Evolutionary conservation across 2,329 filamentous ascomycete species (phyloP), one percentile per base, ranked within the genome.

Genomic region (Penicillium sp.): DNA sequence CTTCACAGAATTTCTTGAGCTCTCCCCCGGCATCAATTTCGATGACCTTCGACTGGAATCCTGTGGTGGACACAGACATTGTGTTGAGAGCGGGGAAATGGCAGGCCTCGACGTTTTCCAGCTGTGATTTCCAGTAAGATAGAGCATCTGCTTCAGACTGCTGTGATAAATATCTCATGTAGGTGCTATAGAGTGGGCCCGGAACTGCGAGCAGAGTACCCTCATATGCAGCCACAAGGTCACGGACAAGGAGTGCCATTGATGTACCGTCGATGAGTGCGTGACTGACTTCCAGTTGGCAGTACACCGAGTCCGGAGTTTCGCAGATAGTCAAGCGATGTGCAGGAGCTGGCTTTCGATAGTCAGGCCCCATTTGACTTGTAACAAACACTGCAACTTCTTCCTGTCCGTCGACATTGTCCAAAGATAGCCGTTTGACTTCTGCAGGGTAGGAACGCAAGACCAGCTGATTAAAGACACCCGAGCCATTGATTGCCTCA

Each of bases 221-320:
- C 5, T 46, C 43, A 35, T 56, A 56, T 7, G 48, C 54, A 2
- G 33, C 6, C 3, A 40, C 27, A 4, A 56, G 41, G 12, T 56
- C 47, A 9, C 43, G 11, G 26, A 38, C 36, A 4, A 38, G 36
- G 9, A 54, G 18, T 11, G 38, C 24, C 29, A 51, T 36, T 0
- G 55, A 52, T 7, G 38, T 35, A 5, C 39, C 56, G 48, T 59
- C 56, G 6, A 57, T 43, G 3, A 59, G 40, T 29, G 51, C 48
- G 39, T 59, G 56, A 18, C 43, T 55, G 11, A 57, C 48, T 25
- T 50, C 48, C 0, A 59, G 46, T 9, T 52, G 28, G 38, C 41
- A 51, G 26, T 48, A 46, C n/a, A 54, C 32, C 32, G 44, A 32
- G 5, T 32, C 37, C 24, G 36, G 18, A 9, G 36, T 13, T 38